Evolutionary conservation across 768 basidiomycete species (phyloP), one percentile per base, ranked within the genome.

Genomic region (Kwoniella heveanensis): DNA sequence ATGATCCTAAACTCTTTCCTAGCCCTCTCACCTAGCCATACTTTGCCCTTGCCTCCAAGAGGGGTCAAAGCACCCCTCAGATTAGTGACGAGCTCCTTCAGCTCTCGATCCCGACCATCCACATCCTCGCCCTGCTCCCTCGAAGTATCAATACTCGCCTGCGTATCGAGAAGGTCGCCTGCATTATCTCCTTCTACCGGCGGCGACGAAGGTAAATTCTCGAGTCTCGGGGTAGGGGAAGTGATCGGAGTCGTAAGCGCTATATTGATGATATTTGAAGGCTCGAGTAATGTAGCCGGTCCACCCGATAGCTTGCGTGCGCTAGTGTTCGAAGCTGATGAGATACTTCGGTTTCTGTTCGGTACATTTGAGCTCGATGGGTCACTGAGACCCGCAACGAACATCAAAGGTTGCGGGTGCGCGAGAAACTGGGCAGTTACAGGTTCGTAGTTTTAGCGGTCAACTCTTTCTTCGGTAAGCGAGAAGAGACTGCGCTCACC

Each of bases 321-420:
- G 49, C 60, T 55, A 12, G 70, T 30, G 13, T 54, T 48, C 17
- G 66, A 53, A 22, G 54, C 57, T 48, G 24, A 32, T 49, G 29
- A 58, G 49, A 10, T 62, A 57, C 9, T 59, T 72, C 65, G 15
- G 56, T 60, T 44, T 22, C 70, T 56, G 1, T 69, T 27, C 1
- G 73, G 4, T 21, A 62, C 48, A 44, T 87, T 87, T 49, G 50
- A 32, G 48, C 25, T 49, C 22, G 48, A 24, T 24, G 21, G 48
- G 17, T 49, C 48, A 19, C 9, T 49, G 10, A 96, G 85, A 1
- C 94, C 94, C 25, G 92, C 91, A 21, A 93, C 90, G 77, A 96
- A 95, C 90, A 98, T 90, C 39, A 98, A 87, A 15, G 95, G 95
- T 21, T 87, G 88, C 47, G 91, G 85, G 78, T 96, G 93, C n/a